These are phyloP conservation scores for Musa troglodytarum DNA, from an alignment of 176 grass and related monocot genomes.

Conservation along the genomic window DNA sequence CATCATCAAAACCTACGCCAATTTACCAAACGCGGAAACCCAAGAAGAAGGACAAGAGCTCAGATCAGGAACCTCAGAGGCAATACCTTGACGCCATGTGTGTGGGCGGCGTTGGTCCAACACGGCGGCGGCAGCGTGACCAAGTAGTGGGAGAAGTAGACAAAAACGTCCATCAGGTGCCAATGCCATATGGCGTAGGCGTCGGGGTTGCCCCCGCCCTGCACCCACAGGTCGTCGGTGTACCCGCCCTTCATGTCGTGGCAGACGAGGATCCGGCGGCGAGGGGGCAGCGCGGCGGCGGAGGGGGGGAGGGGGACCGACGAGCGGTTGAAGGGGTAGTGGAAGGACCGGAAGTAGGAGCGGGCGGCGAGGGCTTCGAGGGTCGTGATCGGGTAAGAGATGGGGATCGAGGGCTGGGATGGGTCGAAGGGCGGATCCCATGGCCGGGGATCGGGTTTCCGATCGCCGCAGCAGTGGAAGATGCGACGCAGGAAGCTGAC, in stretches of 20 bases:
- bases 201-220: slow-evolving; percentile 48
- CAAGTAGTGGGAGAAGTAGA: slow-evolving; percentile 95
- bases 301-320: slow-evolving; percentile 28
- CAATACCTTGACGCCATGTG: slow-evolving; percentile 78
- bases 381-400: slow-evolving; percentile 78
- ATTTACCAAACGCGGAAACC: neutral
- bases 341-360: slow-evolving; percentile 70
- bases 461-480: too few species aligned
- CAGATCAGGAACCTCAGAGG: neutral
- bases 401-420: slow-evolving; percentile 46
- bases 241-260: slow-evolving; percentile 89
- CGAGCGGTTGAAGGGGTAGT: slow-evolving; percentile 70
- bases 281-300: slow-evolving; percentile 27
- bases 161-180: slow-evolving; percentile 86
- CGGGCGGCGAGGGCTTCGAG: slow-evolving; percentile 55
- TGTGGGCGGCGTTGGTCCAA: slow-evolving; percentile 87
- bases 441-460: neutral
- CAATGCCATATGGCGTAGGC: slow-evolving; percentile 94
- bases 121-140: slow-evolving; percentile 80
- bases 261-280: slow-evolving; percentile 69
- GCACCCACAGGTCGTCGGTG: slow-evolving; percentile 54
- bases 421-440: slow-evolving; percentile 75
- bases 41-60: neutral
- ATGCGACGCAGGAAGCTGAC: too few species aligned
- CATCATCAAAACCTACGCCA: neutral